Evolutionary conservation across 306 rosid genomes (phyloP), one percentile per base, ranked within the genome.

Genomic region (Herpetospermum pedunculosum): DNA sequence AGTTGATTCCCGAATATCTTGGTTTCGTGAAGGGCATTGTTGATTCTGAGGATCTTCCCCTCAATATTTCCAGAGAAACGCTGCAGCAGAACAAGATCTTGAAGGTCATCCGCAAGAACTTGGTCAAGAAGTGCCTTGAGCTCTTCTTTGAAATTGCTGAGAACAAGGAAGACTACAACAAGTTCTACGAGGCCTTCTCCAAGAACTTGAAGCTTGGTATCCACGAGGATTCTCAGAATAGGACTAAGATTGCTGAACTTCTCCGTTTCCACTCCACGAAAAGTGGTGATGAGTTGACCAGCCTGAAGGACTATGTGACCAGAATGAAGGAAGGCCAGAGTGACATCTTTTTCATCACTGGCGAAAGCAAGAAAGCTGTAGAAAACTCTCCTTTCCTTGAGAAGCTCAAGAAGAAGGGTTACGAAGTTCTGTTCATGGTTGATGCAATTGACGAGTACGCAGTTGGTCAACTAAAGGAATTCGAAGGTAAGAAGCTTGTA

Each of bases 241-340:
- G 86, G 84, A 9, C 89, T 3, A 92, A 92, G 89, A 62, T 92
- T 3, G 98, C 98, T 72, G 98, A 90, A 50, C 75, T 92, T 65
- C 82, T 92, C 53, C 84, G 98, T 64, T 92, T 88, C 80, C 97
- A 92, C 77, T 90, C 97, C 44, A 88, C 97, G 26, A 90, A 90
- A 86, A 92, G 97, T 1, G 97, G 97, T 11, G 98, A 92, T 29
- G 98, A 92, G 77, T 0, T 90, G 88, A 92, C 98, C 26, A 92
- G 97, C 78, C 82, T 92, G 6, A 92, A 92, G 88, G 98, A 92
- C 59, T 92, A 92, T 0, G 96, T 92, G 58, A 92, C 98, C 47
- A 86, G 98, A 83, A 92, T 92, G 97, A 92, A 92, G 93, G 98
- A 92, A 60, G 97, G 98, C 54, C 98, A 92, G 85, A 80, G 3